Evolutionary conservation across 2,329 filamentous ascomycete genomes (phyloP).

Genomic region (Pseudogymnoascus sp.): DNA sequence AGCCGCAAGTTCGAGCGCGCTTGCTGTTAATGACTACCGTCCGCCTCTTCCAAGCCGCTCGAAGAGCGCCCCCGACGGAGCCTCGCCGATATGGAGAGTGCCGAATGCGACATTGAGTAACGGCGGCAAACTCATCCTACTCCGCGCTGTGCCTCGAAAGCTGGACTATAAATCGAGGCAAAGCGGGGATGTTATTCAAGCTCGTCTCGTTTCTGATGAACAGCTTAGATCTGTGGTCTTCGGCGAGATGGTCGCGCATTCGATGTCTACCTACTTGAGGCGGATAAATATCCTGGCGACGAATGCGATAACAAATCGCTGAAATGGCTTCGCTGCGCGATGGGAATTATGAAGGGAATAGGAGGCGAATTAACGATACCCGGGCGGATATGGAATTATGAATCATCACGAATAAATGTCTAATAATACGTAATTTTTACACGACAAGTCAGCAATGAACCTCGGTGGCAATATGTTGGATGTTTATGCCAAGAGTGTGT

Average conservation of each 20-base stretch:
- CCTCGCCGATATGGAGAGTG: constrained; percentile 50
- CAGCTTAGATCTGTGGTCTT: constrained; percentile 64
- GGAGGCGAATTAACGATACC: not conserved
- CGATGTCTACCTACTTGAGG: constrained; percentile 68
- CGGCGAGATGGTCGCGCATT: constrained; percentile 72
- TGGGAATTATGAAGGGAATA: not conserved
- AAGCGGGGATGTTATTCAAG: constrained; percentile 53
- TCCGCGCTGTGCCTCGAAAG: constrained; percentile 43
- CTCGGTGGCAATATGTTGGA: too few species aligned
- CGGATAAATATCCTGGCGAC: constrained; percentile 64
- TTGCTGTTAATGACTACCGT: constrained; percentile 17
- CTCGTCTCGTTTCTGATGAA: constrained; percentile 58
- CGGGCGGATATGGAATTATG: constrained; percentile 4
- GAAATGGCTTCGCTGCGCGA: not conserved
- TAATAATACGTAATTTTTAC: not conserved
- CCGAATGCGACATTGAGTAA: constrained; percentile 59
- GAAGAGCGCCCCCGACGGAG: constrained; percentile 18
- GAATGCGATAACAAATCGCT: constrained; percentile 35
- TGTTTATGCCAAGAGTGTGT: not conserved
- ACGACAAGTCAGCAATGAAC: not conserved
- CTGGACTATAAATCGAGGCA: constrained; percentile 39
- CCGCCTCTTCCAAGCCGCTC: constrained; percentile 15
- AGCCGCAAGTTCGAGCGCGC: constrained; percentile 18
- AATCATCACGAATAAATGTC: not conserved
- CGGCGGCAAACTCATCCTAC: constrained; percentile 58